Evolutionary conservation across 2,329 filamentous ascomycete species (phyloP), one percentile per base, ranked within the genome.

Genomic region (Cordyceps cateniannulata): DNA sequence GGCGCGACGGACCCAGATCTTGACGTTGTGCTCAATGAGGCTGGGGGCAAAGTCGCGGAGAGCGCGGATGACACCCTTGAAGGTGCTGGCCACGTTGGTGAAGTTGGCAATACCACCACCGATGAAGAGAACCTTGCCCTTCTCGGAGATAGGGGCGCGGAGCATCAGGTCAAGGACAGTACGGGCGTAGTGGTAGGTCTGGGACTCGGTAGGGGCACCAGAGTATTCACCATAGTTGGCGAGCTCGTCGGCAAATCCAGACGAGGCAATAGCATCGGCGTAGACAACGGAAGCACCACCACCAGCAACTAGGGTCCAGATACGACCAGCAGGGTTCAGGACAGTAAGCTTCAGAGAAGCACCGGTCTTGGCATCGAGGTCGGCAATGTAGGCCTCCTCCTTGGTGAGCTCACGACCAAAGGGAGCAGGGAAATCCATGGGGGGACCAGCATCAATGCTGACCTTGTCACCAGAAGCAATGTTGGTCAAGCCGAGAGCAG

Each of bases 151-250:
- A 62, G 95, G 93, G 60, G 93, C 89, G 68, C 95, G 91, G 69
- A 99, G 89, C 91, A 99, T 96, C 66, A 99, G 87, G 76, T 99
- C 95, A 65, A 99, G 84, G 66, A 99, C 91, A 32, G 95, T 99
- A 72, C 90, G 90, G 72, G 95, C 93, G 80, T 99, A 99, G 87
- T 98, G 93, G 87, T 91, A 99, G 64, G 95, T 98, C 81, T 99
- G 95, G 50, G 92, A 96, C 87, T 99, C 95, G 63, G 92, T 98
- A 68, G 95, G 95, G 66, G 95, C 95, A 81, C 95, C 95, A 66
- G 95, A 98, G 88, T 99, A 99, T 81, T 99, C 95, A 77, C 95
- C 95, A 75, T 99, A 99, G 87, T 99, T 99, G 81, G 95, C 95
- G 59, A 99, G 87, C 79, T 99, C 93, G 70, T 91, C 87, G 65